phyloP scores from a whole-genome alignment of 2,329 filamentous ascomycete species.

The Diaporthe ampelina region DNA sequence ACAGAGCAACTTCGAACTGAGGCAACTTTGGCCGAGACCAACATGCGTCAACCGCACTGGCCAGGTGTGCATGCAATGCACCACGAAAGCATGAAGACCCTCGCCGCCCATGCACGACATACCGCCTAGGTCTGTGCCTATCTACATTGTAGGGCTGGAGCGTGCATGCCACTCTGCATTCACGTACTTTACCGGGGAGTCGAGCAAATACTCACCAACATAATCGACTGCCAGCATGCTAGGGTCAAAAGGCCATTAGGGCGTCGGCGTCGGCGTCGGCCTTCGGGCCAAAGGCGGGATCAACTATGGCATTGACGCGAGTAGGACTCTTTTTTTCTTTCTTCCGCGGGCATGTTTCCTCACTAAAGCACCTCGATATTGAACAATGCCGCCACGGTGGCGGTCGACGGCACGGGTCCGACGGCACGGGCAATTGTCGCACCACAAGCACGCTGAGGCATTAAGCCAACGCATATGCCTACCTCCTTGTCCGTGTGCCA shows the following conservation, averaged over 20 bases:
- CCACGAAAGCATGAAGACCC: neutral
- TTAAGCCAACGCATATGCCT: slow-evolving; percentile 5
- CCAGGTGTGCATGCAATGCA: neutral
- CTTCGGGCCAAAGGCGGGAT: slow-evolving; percentile 5
- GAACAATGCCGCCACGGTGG: slow-evolving; percentile 21
- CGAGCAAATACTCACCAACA: neutral
- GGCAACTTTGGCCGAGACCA: neutral
- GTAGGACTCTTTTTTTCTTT: neutral
- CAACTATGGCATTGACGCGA: slow-evolving; percentile 8
- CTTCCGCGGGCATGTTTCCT: neutral
- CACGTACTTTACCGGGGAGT: neutral
- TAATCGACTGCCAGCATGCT: neutral
- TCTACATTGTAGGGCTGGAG: neutral
- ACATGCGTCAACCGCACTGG: neutral
- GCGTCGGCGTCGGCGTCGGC: slow-evolving; percentile 5
- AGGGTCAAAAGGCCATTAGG: no score
- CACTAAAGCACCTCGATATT: neutral
- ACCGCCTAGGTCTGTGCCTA: neutral
- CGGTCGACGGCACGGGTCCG: slow-evolving; percentile 17
- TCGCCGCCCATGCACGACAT: slow-evolving; percentile 14
- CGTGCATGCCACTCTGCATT: neutral
- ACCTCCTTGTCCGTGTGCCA: neutral
- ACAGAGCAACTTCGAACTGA: neutral
- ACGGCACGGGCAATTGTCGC: slow-evolving; percentile 28
- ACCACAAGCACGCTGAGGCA: slow-evolving; percentile 17